A percentile compares a stretch with the other conserved stretches of the same genome.
Evolutionary conservation across 768 basidiomycete species (phyloP).

Genomic region (Kwoniella mangroviensis): DNA sequence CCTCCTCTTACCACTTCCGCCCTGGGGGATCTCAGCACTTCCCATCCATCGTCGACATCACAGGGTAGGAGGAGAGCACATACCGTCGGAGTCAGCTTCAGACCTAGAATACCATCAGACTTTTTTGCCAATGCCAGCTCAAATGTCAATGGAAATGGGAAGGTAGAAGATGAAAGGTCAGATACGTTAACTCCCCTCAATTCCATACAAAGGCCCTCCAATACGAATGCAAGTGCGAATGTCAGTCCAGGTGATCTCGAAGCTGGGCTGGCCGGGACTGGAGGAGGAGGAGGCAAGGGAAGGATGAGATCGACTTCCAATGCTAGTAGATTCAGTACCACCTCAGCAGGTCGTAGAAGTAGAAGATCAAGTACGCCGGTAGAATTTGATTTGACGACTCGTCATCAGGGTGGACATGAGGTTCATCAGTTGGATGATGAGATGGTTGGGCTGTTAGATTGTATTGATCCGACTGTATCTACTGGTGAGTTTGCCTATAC

Average conservation of each 20-base stretch:
- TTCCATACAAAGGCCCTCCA: not conserved
- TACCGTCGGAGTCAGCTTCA: slow-evolving; percentile 18
- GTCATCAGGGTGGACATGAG: slow-evolving; percentile 16
- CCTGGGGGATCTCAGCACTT: slow-evolving; percentile 8
- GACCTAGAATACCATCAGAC: slow-evolving; percentile 8
- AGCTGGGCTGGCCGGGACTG: slow-evolving; percentile 7
- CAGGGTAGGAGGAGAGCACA: slow-evolving; percentile 21
- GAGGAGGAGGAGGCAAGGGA: not conserved
- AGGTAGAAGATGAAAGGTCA: slow-evolving; percentile 1
- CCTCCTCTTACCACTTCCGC: slow-evolving; percentile 17
- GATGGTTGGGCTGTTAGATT: slow-evolving; percentile 81
- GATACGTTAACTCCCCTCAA: slow-evolving; percentile 11
- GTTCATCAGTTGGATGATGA: slow-evolving; percentile 68
- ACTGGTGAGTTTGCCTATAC: slow-evolving; percentile 56
- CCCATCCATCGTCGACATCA: not conserved
- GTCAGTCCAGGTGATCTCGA: slow-evolving; percentile 14
- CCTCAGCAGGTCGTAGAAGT: not conserved
- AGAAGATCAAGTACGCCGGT: slow-evolving; percentile 20
- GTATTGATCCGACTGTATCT: slow-evolving; percentile 73
- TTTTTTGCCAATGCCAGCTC: not conserved
- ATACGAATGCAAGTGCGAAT: not conserved
- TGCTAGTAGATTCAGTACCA: slow-evolving; percentile 3
- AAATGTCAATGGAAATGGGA: not conserved
- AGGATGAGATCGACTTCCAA: slow-evolving; percentile 13
- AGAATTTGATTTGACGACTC: slow-evolving; percentile 14